Base-by-base conservation (phyloP, 2,329 filamentous ascomycete genomes). In the Colletotrichum acutatum region DNA sequence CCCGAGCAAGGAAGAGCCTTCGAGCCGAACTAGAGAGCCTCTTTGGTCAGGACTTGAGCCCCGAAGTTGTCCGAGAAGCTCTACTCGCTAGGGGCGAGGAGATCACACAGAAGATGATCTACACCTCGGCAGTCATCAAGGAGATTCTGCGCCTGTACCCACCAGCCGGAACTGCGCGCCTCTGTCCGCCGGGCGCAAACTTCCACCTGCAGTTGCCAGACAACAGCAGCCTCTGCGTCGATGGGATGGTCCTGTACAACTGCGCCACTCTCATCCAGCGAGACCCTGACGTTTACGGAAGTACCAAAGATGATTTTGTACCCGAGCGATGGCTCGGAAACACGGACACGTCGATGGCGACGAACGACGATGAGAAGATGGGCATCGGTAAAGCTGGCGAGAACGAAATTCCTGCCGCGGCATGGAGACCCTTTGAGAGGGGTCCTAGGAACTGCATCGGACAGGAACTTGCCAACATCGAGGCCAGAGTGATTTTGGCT, bases 371-470 rank as follows among this genome's bases (percentile, higher is more conserved):
- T 1, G 74, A 74, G 28, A 68, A 74, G 19, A 37, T 16, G 12
- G 66, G 65, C 5, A n/a, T 64, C 11, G 32, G 37, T 2, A 58
- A 66, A n/a, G 66, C 66, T 5, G 64, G 53, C 2, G 71, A 68
- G 28, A 42, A 37, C 34, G 70, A 65, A 19, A 74, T 74, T 5
- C 74, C 77, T 76, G 76, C 74, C 54, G 83, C 85, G 66, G 85
- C 87, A 0, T 90, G 84, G 83, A 81, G 88, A 11, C 84, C 88
- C 0, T 91, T 90, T 75, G 86, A 88, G 75, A 82, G 86, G 67
- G 88, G 89, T 0, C 84, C 84, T 3, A 78, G 89, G 14, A 86
- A 84, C 60, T 91, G 89, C 74, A 85, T 90, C 34, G 89, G 88
- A 1, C 87, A 90, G 78, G 86, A 88, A 74, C 80, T 90, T 37